These are phyloP conservation scores for Saururus chinensis DNA, from an alignment of 164 flowering plant species.

Conservation along the genomic window DNA sequence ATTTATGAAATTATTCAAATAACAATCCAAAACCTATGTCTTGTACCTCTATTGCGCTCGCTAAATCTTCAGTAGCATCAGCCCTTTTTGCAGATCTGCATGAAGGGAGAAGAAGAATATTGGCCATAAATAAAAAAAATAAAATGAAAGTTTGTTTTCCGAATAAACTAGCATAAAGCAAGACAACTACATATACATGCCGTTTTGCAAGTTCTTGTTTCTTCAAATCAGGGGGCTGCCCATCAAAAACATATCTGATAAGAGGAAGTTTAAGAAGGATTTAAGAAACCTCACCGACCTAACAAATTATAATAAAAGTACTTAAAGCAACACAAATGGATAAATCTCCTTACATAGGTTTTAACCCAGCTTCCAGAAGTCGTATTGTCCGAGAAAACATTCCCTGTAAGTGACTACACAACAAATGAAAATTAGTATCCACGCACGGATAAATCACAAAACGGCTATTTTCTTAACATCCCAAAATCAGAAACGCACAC, in stretches of 20 bases:
- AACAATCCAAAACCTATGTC: neutral
- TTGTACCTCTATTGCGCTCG: slow-evolving; percentile 62
- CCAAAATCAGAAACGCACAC: no score
- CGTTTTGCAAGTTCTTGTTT: slow-evolving; percentile 87
- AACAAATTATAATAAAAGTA: neutral
- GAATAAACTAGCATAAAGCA: no score
- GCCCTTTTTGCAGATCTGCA: slow-evolving; percentile 64
- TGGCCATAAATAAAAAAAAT: neutral
- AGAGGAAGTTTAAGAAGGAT: neutral
- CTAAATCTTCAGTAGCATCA: slow-evolving; percentile 80
- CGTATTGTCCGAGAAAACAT: slow-evolving; percentile 87
- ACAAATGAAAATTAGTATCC: neutral
- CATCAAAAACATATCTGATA: slow-evolving; percentile 90
- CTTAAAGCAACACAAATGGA: neutral
- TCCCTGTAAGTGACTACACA: slow-evolving; percentile 80
- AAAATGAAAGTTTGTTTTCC: neutral
- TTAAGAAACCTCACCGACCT: neutral
- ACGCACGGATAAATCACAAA: neutral
- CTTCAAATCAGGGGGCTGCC: slow-evolving; percentile 88
- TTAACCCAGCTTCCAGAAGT: slow-evolving; percentile 89
- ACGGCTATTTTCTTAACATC: neutral
- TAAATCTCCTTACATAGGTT: slow-evolving; percentile 62
- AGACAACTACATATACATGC: slow-evolving; percentile 10
- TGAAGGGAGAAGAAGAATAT: neutral
- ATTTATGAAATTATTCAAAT: no score